Conservation (phyloP, 257 asterid species). For the Nicotiana tabacum region DNA sequence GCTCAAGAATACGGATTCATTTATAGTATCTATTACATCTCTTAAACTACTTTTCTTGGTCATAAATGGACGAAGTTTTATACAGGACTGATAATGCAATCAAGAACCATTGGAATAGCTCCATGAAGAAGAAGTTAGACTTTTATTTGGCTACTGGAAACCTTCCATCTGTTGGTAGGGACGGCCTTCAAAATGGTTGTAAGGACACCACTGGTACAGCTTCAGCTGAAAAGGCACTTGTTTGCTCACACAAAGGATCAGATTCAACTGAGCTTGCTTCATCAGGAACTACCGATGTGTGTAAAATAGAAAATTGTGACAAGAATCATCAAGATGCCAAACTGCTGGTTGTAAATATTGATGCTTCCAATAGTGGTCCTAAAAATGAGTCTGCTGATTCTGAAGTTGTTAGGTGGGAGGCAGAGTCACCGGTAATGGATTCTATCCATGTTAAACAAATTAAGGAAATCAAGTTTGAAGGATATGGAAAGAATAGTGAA, state of each 20-base stretch:
- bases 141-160: conserved; percentile 83
- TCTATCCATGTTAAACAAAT: conserved; percentile 19
- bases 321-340: conserved; percentile 32
- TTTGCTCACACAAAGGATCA: conserved; percentile 33
- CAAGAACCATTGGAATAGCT: conserved; percentile 99
- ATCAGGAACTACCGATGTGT: conserved; percentile 35
- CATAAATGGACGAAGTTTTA: neutral
- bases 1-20: neutral
- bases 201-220: conserved; percentile 28
- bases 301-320: conserved; percentile 34
- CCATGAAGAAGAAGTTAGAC: conserved; percentile 84
- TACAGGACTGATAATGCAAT: conserved; percentile 96
- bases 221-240: conserved; percentile 30
- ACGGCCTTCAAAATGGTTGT: conserved; percentile 33
- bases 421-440: conserved; percentile 32
- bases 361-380: conserved; percentile 21
- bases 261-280: conserved; percentile 36
- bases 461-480: conserved; percentile 26
- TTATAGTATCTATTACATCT: neutral
- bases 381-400: conserved; percentile 34
- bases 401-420: conserved; percentile 28
- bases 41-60: neutral
- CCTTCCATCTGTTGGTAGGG: conserved; percentile 69
- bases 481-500: conserved; percentile 18
- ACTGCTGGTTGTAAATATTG: conserved; percentile 22